Percentiles rank a stretch among this genome's conserved stretches.
Conservation (phyloP, 208 protist species). For the Vickermania spadyakhi region DNA sequence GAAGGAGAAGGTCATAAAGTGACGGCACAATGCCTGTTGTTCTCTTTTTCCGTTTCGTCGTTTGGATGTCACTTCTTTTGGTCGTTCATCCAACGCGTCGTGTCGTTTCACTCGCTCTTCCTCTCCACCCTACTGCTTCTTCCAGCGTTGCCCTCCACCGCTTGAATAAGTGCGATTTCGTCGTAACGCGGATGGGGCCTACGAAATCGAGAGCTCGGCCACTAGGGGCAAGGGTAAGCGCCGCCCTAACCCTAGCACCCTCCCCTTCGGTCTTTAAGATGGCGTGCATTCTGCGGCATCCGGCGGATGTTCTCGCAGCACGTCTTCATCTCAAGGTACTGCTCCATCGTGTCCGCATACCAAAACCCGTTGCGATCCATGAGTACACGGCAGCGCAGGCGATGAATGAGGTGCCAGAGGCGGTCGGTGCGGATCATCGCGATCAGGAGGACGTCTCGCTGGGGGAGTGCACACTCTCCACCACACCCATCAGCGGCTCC, state of each 20-base stretch:
- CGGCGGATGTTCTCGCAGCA: conserved; percentile 66
- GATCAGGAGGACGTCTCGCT: conserved; percentile 72
- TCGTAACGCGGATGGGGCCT: conserved; percentile 34
- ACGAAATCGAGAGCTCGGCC: conserved; percentile 45
- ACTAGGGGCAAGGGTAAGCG: conserved; percentile 78
- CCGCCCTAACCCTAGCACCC: no score
- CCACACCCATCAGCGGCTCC: conserved; percentile 17
- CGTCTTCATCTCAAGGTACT: conserved; percentile 60
- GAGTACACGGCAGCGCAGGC: conserved; percentile 62
- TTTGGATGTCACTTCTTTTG: no score
- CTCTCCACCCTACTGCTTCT: background rate
- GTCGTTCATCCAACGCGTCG: no score
- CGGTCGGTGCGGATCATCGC: conserved; percentile 33
- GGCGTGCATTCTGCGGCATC: conserved; percentile 60
- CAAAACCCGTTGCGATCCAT: conserved; percentile 79
- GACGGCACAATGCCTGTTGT: no score
- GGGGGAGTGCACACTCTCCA: conserved; percentile 46
- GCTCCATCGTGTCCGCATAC: conserved; percentile 41
- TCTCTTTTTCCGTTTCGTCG: no score
- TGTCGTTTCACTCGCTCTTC: no score
- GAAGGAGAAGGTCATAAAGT: no score
- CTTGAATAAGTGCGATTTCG: conserved; percentile 40
- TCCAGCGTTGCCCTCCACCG: conserved; percentile 44
- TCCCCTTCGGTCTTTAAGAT: conserved; percentile 52
- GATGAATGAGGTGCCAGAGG: conserved; percentile 45